Percentiles rank a stretch among this genome's conserved stretches.
phyloP scores from a whole-genome alignment of 768 basidiomycete species.

The Suillus paluster region DNA sequence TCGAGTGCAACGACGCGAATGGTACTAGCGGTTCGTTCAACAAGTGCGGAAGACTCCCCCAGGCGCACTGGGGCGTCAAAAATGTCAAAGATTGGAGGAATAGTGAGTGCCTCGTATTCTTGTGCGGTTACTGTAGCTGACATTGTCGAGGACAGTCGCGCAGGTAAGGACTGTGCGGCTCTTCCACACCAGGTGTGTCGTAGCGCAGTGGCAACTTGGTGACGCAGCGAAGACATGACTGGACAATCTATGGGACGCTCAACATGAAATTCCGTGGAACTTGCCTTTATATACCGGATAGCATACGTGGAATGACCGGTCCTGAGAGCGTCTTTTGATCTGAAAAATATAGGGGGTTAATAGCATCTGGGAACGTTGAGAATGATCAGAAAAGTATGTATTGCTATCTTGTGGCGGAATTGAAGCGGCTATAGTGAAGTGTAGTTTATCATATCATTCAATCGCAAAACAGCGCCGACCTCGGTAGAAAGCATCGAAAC shows the following conservation, averaged over 20 bases:
- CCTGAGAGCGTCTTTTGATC: conserved; percentile 7
- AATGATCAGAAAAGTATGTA: conserved; percentile 7
- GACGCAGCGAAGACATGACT: conserved; percentile 21
- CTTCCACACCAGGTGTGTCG: conserved; percentile 11
- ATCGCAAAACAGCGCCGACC: background rate
- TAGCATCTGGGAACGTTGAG: background rate
- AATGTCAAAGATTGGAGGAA: conserved; percentile 51
- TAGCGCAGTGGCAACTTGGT: conserved; percentile 14
- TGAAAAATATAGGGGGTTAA: background rate
- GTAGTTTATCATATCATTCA: background rate
- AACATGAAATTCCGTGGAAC: background rate
- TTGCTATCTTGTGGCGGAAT: conserved; percentile 17
- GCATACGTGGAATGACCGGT: conserved; percentile 3
- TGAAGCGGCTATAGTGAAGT: conserved; percentile 24
- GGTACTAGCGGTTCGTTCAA: conserved; percentile 19
- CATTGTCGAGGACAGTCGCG: conserved; percentile 17
- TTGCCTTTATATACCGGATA: conserved; percentile 22
- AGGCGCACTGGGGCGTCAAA: conserved; percentile 52
- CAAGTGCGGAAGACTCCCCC: conserved; percentile 37
- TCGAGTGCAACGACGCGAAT: conserved; percentile 14
- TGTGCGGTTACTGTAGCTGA: conserved; percentile 11
- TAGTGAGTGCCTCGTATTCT: conserved; percentile 14
- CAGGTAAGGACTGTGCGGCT: conserved; percentile 17
- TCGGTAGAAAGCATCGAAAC: background rate
- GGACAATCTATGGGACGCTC: background rate